Percentiles rank a stretch among this genome's conserved stretches.
phyloP scores from a whole-genome alignment of 164 flowering plant genomes.

The Liquidambar formosana region DNA sequence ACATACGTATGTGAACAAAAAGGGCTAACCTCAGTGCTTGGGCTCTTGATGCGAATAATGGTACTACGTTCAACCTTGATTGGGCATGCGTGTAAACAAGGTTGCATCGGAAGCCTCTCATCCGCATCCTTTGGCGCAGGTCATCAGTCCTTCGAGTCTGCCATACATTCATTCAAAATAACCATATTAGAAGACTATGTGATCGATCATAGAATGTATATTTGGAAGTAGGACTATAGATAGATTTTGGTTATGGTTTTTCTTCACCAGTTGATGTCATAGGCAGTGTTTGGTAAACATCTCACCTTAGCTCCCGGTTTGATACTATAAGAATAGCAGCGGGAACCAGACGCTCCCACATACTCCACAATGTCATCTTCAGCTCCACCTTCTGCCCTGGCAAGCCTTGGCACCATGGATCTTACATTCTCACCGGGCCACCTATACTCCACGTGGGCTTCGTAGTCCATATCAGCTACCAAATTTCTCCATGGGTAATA shows the following conservation, averaged over 20 bases:
- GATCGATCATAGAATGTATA: too few species aligned
- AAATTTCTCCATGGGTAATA: slow-evolving; percentile 69
- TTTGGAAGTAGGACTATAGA: too few species aligned
- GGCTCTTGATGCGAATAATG: slow-evolving; percentile 72
- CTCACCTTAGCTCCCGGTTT: slow-evolving; percentile 71
- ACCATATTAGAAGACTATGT: not conserved
- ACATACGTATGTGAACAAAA: too few species aligned
- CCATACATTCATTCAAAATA: not conserved
- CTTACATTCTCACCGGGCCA: slow-evolving; percentile 76
- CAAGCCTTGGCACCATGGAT: slow-evolving; percentile 53
- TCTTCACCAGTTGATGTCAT: not conserved
- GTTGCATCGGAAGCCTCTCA: slow-evolving; percentile 84
- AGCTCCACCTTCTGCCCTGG: slow-evolving; percentile 40
- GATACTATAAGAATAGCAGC: slow-evolving; percentile 54
- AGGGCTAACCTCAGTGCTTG: slow-evolving; percentile 66
- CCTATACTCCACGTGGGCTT: slow-evolving; percentile 64
- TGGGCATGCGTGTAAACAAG: slow-evolving; percentile 58
- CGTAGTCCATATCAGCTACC: slow-evolving; percentile 59
- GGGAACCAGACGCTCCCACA: slow-evolving; percentile 38
- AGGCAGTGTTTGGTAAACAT: not conserved
- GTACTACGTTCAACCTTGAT: slow-evolving; percentile 69
- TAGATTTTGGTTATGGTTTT: too few species aligned
- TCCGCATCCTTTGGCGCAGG: slow-evolving; percentile 64
- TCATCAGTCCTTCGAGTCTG: slow-evolving; percentile 60
- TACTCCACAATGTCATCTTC: slow-evolving; percentile 50